Evolutionary conservation across 2,329 filamentous ascomycete species (phyloP), one percentile per base, ranked within the genome.

Genomic region (Exophiala sideris): DNA sequence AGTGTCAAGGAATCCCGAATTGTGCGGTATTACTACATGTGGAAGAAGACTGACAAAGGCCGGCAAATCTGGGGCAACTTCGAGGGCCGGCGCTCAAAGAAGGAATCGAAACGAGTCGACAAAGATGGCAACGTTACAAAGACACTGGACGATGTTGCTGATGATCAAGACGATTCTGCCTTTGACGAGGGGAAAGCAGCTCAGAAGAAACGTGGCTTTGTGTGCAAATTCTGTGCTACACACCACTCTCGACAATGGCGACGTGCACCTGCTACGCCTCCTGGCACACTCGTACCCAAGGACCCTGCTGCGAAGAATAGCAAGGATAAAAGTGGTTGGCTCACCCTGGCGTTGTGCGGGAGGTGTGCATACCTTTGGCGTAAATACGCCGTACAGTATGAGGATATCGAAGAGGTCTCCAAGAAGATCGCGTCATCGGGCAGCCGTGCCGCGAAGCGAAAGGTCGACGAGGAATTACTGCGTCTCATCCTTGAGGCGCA

Each of bases 381-480:
- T 46, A 89, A 92, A 61, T 99, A 99, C 70, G 92, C 87, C 12
- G 90, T 99, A 58, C 89, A 95, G 62, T 99, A 90, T 85, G 94
- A 97, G 70, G 89, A 95, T 62, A 81, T 91, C 11, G 94, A 97
- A 39, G 92, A 97, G 65, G 82, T 96, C 35, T 83, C 86, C 36
- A 95, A 91, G 74, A 95, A 96, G 73, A 85, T 95, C 39, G 83
- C 86, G 1, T 84, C 87, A 60, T 83, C 85, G 42, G 89, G 90
- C 40, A 88, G 88, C 42, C 86, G 89, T 63, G 87, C 88, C 3
- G 91, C 86, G 84, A 95, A 94, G 73, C 84, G 89, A 54, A 89
- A 88, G 67, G 86, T 95, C 53, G 94, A 99, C 61, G 92, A 97
- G 69, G 94, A 97, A 67, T 77, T 96, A 11, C 65, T 77, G 45